Evolutionary conservation across 805 yeast species (phyloP).

Genomic region (Maudiozyma serrabonitensis): DNA sequence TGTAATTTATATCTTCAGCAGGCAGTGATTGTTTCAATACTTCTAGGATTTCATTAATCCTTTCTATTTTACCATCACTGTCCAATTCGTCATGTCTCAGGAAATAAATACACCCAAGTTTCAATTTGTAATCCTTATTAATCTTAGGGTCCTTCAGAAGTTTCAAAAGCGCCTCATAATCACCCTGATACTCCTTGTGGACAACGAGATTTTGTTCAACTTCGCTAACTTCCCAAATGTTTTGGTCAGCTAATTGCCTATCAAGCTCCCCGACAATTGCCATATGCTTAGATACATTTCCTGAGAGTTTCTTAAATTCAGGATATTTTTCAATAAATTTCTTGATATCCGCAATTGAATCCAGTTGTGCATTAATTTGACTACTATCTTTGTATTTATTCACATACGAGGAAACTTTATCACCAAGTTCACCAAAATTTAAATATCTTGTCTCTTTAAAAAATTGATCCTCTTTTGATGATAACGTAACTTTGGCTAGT

Average conservation of each 20-base stretch:
- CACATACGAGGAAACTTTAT: constrained; percentile 74
- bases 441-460: constrained; percentile 72
- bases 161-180: constrained; percentile 46
- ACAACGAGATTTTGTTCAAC: constrained; percentile 79
- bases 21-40: constrained; percentile 32
- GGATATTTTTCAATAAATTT: constrained; percentile 87
- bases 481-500: constrained; percentile 52
- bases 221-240: constrained; percentile 81
- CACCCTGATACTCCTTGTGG: constrained; percentile 45
- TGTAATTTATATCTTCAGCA: constrained; percentile 32
- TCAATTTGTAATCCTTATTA: constrained; percentile 50
- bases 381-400: constrained; percentile 73
- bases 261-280: constrained; percentile 82
- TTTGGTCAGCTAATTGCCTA: constrained; percentile 49
- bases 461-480: constrained; percentile 64
- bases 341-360: constrained; percentile 82
- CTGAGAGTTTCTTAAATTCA: constrained; percentile 78
- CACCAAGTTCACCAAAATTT: constrained; percentile 93
- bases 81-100: constrained; percentile 51
- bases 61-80: constrained; percentile 36
- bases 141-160: constrained; percentile 40
- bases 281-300: constrained; percentile 88
- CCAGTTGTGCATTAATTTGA: constrained; percentile 55
- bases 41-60: constrained; percentile 36
- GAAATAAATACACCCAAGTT: constrained; percentile 65